Percentiles rank a stretch among this genome's conserved stretches.
These are phyloP conservation scores for Drechslera avenae DNA, from an alignment of 2,329 filamentous ascomycete genomes.

Conservation along the genomic window DNA sequence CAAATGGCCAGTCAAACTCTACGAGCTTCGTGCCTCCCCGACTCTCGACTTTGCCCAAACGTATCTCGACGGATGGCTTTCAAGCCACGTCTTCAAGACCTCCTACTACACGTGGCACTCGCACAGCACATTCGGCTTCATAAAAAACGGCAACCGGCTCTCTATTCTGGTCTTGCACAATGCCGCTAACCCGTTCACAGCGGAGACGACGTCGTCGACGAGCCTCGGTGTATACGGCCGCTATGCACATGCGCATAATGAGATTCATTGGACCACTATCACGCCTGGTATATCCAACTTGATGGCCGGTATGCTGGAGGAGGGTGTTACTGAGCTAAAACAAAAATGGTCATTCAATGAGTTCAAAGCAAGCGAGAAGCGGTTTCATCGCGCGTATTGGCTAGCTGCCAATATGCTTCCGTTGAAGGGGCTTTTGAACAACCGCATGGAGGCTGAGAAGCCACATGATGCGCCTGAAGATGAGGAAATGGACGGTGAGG, in stretches of 20 bases:
- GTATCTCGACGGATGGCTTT: conserved; percentile 16
- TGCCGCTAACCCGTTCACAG: conserved; percentile 29
- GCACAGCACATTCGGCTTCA: conserved; percentile 33
- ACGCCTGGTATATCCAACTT: conserved; percentile 6
- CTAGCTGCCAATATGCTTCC: conserved; percentile 24
- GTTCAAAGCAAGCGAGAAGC: conserved; percentile 19
- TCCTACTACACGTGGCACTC: conserved; percentile 15
- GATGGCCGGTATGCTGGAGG: background rate
- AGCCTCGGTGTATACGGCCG: conserved; percentile 34
- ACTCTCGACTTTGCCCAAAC: conserved; percentile 18
- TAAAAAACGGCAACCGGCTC: conserved; percentile 19
- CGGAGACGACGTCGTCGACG: conserved; percentile 11
- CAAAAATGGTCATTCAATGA: conserved; percentile 21
- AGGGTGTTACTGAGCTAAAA: conserved; percentile 10
- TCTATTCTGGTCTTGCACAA: conserved; percentile 39
- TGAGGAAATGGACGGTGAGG: conserved; percentile 5
- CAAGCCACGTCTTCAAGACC: conserved; percentile 6
- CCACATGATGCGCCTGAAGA: conserved; percentile 14
- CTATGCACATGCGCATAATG: conserved; percentile 19
- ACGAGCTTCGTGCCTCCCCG: conserved; percentile 17
- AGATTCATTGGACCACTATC: conserved; percentile 38
- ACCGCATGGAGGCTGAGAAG: background rate
- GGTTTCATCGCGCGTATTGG: conserved; percentile 42
- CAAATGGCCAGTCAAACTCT: conserved; percentile 30
- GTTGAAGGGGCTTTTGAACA: conserved; percentile 24